These are phyloP conservation scores for Pseudogymnoascus sp. DNA, from an alignment of 2,329 filamentous ascomycete genomes.

Conservation along the genomic window DNA sequence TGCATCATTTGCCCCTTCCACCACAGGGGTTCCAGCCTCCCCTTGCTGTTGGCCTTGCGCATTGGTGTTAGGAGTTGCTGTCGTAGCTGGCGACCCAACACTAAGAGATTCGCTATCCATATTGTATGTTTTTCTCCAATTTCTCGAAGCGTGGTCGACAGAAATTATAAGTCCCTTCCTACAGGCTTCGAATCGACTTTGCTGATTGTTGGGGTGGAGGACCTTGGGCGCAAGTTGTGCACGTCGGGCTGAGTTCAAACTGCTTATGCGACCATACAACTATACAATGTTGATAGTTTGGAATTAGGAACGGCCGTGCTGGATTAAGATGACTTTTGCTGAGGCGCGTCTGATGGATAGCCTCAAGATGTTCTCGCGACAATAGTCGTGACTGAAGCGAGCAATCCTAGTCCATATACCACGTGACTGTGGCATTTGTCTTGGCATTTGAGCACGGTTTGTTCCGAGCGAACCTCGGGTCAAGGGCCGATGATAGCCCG, in stretches of 20 bases:
- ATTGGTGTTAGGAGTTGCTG: conserved; percentile 50
- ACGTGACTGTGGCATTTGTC: neutral
- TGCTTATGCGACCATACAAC: conserved; percentile 8
- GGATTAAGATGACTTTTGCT: neutral
- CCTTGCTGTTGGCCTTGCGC: conserved; percentile 48
- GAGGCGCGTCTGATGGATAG: conserved; percentile 6
- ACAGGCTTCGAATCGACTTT: neutral
- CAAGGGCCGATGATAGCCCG: conserved; percentile 11
- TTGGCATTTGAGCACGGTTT: conserved; percentile 3
- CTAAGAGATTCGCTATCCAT: conserved; percentile 55
- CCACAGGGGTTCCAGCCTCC: conserved; percentile 30
- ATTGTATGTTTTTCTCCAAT: conserved; percentile 20
- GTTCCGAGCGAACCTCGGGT: conserved; percentile 9
- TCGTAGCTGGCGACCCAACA: conserved; percentile 52
- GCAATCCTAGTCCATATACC: neutral
- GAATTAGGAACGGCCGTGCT: conserved; percentile 5
- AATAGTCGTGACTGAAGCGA: conserved; percentile 9
- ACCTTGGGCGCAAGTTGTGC: conserved; percentile 7
- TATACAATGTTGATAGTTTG: neutral
- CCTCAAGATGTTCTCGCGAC: conserved; percentile 7
- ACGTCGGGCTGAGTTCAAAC: conserved; percentile 8
- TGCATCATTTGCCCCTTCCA: conserved; percentile 42
- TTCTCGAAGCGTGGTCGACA: conserved; percentile 25
- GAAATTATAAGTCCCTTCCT: conserved; percentile 19
- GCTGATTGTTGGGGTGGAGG: neutral